Percentiles rank a stretch among this genome's conserved stretches.
These are phyloP conservation scores for Arctostaphylos glauca DNA, from an alignment of 148 eudicot genomes.

Conservation along the genomic window DNA sequence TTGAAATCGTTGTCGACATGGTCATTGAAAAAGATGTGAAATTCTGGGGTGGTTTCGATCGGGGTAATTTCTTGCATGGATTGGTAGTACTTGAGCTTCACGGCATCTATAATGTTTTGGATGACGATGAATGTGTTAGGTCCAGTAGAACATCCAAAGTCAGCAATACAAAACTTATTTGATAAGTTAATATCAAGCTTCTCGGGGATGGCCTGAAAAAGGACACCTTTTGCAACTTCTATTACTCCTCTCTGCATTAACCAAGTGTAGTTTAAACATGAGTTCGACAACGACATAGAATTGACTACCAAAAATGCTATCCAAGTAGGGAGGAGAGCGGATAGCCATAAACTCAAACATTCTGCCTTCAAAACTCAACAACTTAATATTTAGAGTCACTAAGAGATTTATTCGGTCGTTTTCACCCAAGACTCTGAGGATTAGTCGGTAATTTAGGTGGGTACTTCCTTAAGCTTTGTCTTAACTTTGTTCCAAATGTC, in stretches of 20 bases:
- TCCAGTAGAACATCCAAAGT: slow-evolving; percentile 21
- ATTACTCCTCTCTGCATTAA: slow-evolving; percentile 1
- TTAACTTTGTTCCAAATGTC: no score
- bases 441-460: no score
- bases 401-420: no score
- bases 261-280: not conserved
- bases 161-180: slow-evolving; percentile 9
- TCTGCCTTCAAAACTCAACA: no score
- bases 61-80: no score
- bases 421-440: no score
- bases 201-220: slow-evolving; percentile 12
- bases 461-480: no score
- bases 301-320: no score
- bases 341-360: no score
- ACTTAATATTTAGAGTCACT: no score
- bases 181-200: slow-evolving; percentile 14
- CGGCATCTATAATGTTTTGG: slow-evolving; percentile 13
- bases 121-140: slow-evolving; percentile 17
- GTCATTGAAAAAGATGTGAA: slow-evolving; percentile 24
- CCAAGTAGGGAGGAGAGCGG: no score
- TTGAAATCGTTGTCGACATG: slow-evolving; percentile 18
- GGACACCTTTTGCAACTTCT: not conserved
- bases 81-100: not conserved
- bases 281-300: no score
- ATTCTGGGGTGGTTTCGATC: not conserved